A percentile compares a stretch with the other conserved stretches of the same genome.
These are phyloP conservation scores for Gynandropsis gynandra DNA, from an alignment of 345 rosid genomes.

Conservation along the genomic window DNA sequence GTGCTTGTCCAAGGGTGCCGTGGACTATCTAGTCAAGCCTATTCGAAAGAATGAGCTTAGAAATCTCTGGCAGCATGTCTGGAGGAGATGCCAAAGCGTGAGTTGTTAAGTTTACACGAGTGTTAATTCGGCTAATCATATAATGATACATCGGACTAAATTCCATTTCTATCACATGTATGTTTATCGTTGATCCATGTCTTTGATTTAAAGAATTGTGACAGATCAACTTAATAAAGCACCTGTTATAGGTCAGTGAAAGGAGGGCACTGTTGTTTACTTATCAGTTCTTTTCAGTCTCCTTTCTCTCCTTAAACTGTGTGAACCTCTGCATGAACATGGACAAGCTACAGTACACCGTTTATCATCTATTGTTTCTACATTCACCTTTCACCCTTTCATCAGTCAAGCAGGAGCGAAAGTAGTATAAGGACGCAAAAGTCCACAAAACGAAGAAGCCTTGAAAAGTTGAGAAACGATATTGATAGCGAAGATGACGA, in stretches of 20 bases:
- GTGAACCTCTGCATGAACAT: background rate
- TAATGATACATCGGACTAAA: background rate
- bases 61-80: slow-evolving; percentile 58
- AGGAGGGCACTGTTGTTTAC: background rate
- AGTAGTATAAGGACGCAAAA: slow-evolving; percentile 38
- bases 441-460: slow-evolving; percentile 31
- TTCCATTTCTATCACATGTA: background rate
- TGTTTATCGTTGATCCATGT: background rate
- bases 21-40: slow-evolving; percentile 52
- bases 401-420: slow-evolving; percentile 44
- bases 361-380: background rate
- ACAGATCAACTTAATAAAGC: background rate
- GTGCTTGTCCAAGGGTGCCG: slow-evolving; percentile 54
- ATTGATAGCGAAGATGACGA: slow-evolving; percentile 30
- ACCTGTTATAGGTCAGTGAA: background rate
- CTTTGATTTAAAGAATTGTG: no score
- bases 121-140: no score
- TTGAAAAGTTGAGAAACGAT: slow-evolving; percentile 28
- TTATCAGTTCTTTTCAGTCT: no score
- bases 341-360: background rate
- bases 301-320: background rate
- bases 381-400: background rate
- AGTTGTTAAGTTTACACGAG: slow-evolving; percentile 19
- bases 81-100: slow-evolving; percentile 53
- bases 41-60: slow-evolving; percentile 57